Base-by-base conservation (phyloP, 495 filamentous ascomycete species). In the Hypoxylon intermedium region DNA sequence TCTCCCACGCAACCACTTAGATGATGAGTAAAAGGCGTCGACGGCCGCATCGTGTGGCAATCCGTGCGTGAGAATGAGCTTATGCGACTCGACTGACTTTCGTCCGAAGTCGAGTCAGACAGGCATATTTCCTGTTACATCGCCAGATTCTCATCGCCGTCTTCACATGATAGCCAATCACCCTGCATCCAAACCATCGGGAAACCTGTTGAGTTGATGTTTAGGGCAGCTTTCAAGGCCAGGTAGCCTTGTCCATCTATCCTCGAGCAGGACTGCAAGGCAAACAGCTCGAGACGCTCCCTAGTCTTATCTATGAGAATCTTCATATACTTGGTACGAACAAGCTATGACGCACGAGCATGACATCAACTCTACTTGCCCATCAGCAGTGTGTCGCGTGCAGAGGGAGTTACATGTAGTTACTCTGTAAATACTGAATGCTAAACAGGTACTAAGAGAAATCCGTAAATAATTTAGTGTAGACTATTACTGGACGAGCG, bases 11-110 rank as follows among this genome's bases (percentile, higher is more conserved):
- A 52, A 46, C 55, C 46, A 56, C 36, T 59, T 42, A 56, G 36
- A 59, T 60, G 49, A 28, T 42, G 28, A 54, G 55, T 47, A 43
- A 48, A n/a, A 40, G 38, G 24, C 42, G 52, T 23, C 47, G 34
- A 60, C 60, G 51, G 51, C 40, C 45, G 55, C 62, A 65, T 60
- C 37, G 62, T 65, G 62, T 56, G 50, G 62, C 56, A 56, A 65
- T 65, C 40, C 18, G 15, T 60, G 51, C 55, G 56, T 60, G 62
- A 65, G 62, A 57, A 60, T 57, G 62, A 65, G 62, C 55, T 53
- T 65, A 65, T 58, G 48, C 50, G 23, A n/a, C 15, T 21, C 16
- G 18, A 50, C 31, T 38, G 23, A 24, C 31, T 36, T 31, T 28
- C 51, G 36, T 47, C 45, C 60, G 43, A 30, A 24, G 20, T 51